Evolutionary conservation across 805 yeast genomes (phyloP).

Genomic region (Groenewaldozyma salmanticensis): DNA sequence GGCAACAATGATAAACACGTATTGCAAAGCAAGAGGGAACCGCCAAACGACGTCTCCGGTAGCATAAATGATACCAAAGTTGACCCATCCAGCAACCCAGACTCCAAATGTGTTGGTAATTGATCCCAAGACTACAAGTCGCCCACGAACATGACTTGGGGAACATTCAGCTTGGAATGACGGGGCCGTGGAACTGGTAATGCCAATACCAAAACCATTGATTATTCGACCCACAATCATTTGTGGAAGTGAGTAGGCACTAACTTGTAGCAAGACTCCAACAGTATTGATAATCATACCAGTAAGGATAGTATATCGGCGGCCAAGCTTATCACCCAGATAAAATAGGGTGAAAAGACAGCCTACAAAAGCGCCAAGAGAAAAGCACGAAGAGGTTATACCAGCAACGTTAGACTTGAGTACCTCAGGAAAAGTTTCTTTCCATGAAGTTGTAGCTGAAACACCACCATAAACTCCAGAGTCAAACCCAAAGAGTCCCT

Average conservation of each 20-base stretch:
- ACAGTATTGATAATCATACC: conserved; percentile 40
- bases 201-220: conserved; percentile 47
- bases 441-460: conserved; percentile 4
- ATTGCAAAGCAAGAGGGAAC: conserved; percentile 15
- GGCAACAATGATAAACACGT: conserved; percentile 8
- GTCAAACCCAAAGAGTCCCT: conserved; percentile 9
- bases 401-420: conserved; percentile 7
- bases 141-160: conserved; percentile 55
- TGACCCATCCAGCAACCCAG: conserved; percentile 8
- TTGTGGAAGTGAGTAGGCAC: conserved; percentile 18
- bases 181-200: conserved; percentile 72
- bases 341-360: conserved; percentile 13
- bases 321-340: conserved; percentile 38
- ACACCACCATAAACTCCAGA: conserved; percentile 8
- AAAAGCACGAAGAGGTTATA: conserved; percentile 9
- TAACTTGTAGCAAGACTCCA: conserved; percentile 39
- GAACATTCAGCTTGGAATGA: conserved; percentile 74
- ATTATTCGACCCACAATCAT: conserved; percentile 52
- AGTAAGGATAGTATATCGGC: conserved; percentile 36
- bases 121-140: conserved; percentile 21
- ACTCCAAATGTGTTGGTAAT: conserved; percentile 5
- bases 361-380: conserved; percentile 1
- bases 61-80: conserved; percentile 5
- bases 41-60: conserved; percentile 11
- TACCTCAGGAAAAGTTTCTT: conserved; percentile 5